phyloP scores from a whole-genome alignment of 2,329 filamentous ascomycete species.

The Talaromyces sp. region DNA sequence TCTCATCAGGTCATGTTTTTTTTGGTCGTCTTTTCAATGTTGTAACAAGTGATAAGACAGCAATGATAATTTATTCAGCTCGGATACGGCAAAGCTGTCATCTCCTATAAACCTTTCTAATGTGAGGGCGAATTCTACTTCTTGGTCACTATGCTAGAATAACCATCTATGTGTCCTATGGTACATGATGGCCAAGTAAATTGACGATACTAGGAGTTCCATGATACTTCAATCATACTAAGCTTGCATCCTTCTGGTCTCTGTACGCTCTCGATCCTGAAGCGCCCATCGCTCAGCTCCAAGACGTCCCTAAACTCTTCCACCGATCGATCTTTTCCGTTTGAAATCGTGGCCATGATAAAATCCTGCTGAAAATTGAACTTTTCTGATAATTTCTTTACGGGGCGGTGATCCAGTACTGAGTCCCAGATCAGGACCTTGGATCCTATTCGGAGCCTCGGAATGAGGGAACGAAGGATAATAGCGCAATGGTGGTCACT shows the following conservation, averaged over 20 bases:
- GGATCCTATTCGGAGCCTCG: neutral
- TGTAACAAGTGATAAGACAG: neutral
- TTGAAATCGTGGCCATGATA: conserved; percentile 2
- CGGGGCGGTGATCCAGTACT: neutral
- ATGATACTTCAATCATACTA: conserved; percentile 2
- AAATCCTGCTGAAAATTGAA: conserved; percentile 2
- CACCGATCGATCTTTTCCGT: neutral
- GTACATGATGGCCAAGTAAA: neutral
- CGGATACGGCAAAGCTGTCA: neutral
- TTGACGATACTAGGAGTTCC: neutral
- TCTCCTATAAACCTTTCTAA: neutral
- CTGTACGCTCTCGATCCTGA: neutral
- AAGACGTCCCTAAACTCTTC: neutral
- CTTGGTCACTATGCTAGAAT: neutral
- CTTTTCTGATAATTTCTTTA: neutral
- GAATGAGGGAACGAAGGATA: neutral
- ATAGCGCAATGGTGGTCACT: neutral
- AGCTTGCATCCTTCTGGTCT: neutral
- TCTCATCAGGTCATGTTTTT: neutral
- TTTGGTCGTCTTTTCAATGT: neutral
- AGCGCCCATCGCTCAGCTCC: neutral
- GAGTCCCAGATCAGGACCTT: neutral
- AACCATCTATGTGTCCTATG: neutral
- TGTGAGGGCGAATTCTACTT: neutral
- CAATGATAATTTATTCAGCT: neutral